Base-by-base conservation (phyloP, 371 early-diverging fungal species). In the Dinochytrium kinnereticum region DNA sequence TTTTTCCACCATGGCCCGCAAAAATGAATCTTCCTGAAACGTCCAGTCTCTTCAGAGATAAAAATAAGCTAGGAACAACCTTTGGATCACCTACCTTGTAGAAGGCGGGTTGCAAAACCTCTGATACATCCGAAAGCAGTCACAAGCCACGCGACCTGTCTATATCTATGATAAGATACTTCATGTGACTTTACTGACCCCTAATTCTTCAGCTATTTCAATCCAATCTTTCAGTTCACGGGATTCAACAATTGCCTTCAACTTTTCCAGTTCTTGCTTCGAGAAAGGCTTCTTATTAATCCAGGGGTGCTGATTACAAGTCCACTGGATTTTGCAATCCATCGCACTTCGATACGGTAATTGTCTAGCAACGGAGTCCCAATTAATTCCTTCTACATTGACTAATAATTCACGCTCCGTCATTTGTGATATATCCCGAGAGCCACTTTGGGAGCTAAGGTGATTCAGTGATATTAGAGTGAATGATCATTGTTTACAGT, bases 51-150 rank as follows among this genome's bases (percentile, higher is more conserved):
- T 89, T n/a, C 37, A 17, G 37, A 3, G 39, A 51, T 53, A 68
- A 59, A 34, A 68, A 13, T 1, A 40, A 2, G 50, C 3, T 59
- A 30, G 31, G 70, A 24, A 39, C 38, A n/a, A n/a, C n/a, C n/a
- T n/a, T n/a, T n/a, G n/a, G n/a, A n/a, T n/a, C n/a, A n/a, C 51
- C 15, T 70, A 81, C 72, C 76, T 85, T 78, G 81, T 76, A 77
- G 74, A 67, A 70, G 64, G 76, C 36, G 68, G 51, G 70, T 88
- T 86, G 72, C 88, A 72, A 64, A 82, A 77, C 67, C 83, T 81
- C 76, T 89, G 86, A 81, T 91, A 93, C 59, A 88, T 84, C 33
- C 86, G 85, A 75, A 94, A 94, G 78, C 96, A 96, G 70, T 93
- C 92, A 10, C 90, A 85, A 1, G 92, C 90, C 0, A 94, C 92